Evolutionary conservation across 202 grass and related monocot species (phyloP), one percentile per base, ranked within the genome.

Genomic region (Bolboschoenoplectus hybrid): DNA sequence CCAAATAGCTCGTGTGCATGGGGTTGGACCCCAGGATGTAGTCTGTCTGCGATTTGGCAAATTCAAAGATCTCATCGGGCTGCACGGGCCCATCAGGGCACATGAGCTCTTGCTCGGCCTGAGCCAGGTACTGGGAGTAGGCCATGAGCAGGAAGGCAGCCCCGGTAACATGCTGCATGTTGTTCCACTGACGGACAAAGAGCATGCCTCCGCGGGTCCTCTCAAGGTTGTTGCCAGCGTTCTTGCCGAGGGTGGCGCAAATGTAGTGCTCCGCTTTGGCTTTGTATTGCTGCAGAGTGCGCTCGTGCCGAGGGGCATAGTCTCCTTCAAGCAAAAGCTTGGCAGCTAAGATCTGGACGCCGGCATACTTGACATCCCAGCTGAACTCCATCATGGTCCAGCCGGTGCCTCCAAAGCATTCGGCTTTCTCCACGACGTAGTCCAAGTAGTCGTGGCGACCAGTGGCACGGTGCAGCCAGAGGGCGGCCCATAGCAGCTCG

Each of bases 341-440:
- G 11, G 95, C 81, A 11, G 91, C 95, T 4, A 98, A 84, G 68
- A 98, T 89, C 67, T 98, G 95, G 20, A 98, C 91, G 43, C 93
- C 95, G 74, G 95, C 95, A 74, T 95, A 95, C 87, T 98, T 98
- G 78, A 95, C 91, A 47, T 98, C 95, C 95, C 95, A 98, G 87
- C 95, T 98, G 84, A 98, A 98, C 90, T 98, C 95, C 62, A 79
- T 95, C 85, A 98, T 92, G 62, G 90, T 91, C 95, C 95, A 98
- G 3, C 95, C 95, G 9, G 90, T 95, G 46, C 95, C 93, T 41
- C 93, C 95, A 67, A 95, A 92, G 63, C 26, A 35, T 34, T 95
- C 67, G 3, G 93, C 95, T 1, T 92, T 95, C 43, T 91, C 84
- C 36, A 98, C 87, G 13, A 90, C 77, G 56, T 98, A 98, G 44